Conservation (phyloP, 1,139 yeast species). For the Protomyces inundatus region DNA sequence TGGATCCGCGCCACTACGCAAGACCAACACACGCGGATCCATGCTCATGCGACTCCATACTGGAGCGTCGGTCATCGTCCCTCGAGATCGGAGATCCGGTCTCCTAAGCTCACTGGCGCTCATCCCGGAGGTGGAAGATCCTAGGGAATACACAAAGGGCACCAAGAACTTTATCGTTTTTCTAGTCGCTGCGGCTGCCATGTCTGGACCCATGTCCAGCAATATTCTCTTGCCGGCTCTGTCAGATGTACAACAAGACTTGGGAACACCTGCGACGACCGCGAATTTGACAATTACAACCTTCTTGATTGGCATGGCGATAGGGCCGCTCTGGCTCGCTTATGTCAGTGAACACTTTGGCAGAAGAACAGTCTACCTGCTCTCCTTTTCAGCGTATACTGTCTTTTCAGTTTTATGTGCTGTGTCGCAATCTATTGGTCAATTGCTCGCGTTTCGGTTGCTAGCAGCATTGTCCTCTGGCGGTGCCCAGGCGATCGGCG, state of each 20-base stretch:
- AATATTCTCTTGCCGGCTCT: slow-evolving; percentile 78
- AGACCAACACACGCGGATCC: background rate
- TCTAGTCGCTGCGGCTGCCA: slow-evolving; percentile 66
- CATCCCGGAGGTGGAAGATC: slow-evolving; percentile 68
- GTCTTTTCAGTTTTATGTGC: slow-evolving; percentile 72
- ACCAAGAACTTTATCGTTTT: slow-evolving; percentile 55
- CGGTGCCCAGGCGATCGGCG: slow-evolving; percentile 83
- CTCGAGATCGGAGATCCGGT: background rate
- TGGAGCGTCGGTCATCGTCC: background rate
- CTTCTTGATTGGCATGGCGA: slow-evolving; percentile 43
- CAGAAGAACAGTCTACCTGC: slow-evolving; percentile 63
- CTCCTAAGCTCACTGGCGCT: slow-evolving; percentile 34
- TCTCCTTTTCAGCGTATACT: slow-evolving; percentile 59
- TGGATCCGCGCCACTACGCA: background rate
- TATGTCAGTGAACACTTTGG: slow-evolving; percentile 66
- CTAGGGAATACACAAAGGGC: slow-evolving; percentile 54
- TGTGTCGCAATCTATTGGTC: slow-evolving; percentile 54
- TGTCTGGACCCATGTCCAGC: slow-evolving; percentile 90
- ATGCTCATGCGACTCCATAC: background rate
- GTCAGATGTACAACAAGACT: slow-evolving; percentile 51
- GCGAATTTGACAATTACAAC: slow-evolving; percentile 50
- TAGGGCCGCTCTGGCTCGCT: slow-evolving; percentile 89
- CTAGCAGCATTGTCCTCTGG: slow-evolving; percentile 78
- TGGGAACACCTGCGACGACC: slow-evolving; percentile 53
- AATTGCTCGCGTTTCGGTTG: slow-evolving; percentile 63